phyloP scores from a whole-genome alignment of 768 basidiomycete genomes.

The Tylopilus sp. region DNA sequence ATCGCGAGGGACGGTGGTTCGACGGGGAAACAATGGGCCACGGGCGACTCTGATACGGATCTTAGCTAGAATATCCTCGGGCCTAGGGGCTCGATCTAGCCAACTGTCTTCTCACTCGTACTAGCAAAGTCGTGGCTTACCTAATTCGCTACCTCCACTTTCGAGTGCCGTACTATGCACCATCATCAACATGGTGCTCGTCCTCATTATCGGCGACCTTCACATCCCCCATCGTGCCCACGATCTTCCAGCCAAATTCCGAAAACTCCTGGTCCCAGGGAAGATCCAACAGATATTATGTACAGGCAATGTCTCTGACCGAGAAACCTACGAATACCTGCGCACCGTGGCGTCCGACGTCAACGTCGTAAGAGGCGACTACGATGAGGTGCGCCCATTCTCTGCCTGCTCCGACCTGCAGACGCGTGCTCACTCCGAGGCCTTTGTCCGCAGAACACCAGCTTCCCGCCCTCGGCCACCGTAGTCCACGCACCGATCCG shows the following conservation, averaged over 20 bases:
- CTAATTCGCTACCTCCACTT: constrained; percentile 13
- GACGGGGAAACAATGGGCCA: neutral
- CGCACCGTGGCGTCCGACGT: constrained; percentile 93
- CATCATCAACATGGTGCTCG: constrained; percentile 57
- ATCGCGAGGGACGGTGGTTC: constrained; percentile 11
- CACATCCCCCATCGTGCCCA: constrained; percentile 91
- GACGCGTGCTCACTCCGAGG: constrained; percentile 1
- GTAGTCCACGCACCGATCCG: constrained; percentile 82
- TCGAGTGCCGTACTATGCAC: neutral
- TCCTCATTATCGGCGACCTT: constrained; percentile 94
- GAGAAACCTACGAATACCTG: constrained; percentile 95
- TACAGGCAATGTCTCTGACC: constrained; percentile 96
- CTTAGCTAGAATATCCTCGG: neutral
- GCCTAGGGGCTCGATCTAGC: neutral
- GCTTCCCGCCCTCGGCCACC: constrained; percentile 77
- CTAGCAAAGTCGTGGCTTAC: too few relatives aligned
- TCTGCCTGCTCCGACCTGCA: neutral
- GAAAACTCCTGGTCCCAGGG: constrained; percentile 91
- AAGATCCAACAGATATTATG: constrained; percentile 98
- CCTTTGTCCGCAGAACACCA: constrained; percentile 44
- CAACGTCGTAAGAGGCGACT: constrained; percentile 89
- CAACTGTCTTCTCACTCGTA: neutral
- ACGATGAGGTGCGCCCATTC: constrained; percentile 72
- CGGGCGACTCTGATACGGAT: constrained; percentile 1
- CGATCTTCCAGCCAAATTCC: constrained; percentile 94